Evolutionary conservation across 148 eudicot genomes (phyloP).

Genomic region (Fagopyrum esculentum): DNA sequence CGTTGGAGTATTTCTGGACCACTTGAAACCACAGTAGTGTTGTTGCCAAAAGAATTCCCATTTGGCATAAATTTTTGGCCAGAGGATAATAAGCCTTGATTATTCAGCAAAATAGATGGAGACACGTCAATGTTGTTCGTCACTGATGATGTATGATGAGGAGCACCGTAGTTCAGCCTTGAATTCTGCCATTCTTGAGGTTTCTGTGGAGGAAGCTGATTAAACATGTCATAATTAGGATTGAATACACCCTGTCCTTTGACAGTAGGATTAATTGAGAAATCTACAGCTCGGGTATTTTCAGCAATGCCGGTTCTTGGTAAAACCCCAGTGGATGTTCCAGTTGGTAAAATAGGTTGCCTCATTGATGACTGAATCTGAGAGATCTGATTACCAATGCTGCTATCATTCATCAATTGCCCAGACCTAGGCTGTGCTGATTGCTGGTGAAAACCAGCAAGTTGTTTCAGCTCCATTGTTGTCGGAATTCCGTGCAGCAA

Average conservation of each 20-base stretch:
- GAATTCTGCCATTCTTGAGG: slow-evolving; percentile 48
- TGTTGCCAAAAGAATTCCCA: slow-evolving; percentile 23
- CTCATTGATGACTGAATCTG: slow-evolving; percentile 30
- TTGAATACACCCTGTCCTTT: slow-evolving; percentile 46
- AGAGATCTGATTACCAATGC: slow-evolving; percentile 31
- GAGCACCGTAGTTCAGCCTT: slow-evolving; percentile 32
- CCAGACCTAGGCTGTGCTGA: slow-evolving; percentile 33
- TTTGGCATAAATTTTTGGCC: slow-evolving; percentile 23
- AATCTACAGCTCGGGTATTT: slow-evolving; percentile 28
- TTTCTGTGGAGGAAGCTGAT: slow-evolving; percentile 46
- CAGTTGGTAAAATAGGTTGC: slow-evolving; percentile 4
- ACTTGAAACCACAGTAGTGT: slow-evolving; percentile 25
- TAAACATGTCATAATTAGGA: slow-evolving; percentile 57
- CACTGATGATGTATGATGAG: slow-evolving; percentile 23
- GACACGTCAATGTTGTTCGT: slow-evolving; percentile 42
- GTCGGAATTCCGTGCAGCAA: slow-evolving; percentile 85
- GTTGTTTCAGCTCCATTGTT: slow-evolving; percentile 57
- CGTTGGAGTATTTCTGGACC: slow-evolving; percentile 29
- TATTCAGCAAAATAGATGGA: slow-evolving; percentile 47
- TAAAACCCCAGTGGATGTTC: neutral
- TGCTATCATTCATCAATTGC: slow-evolving; percentile 35
- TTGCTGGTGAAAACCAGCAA: slow-evolving; percentile 18
- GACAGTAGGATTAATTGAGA: slow-evolving; percentile 25
- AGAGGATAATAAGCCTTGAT: slow-evolving; percentile 24
- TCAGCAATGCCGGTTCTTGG: slow-evolving; percentile 12